phyloP scores from a whole-genome alignment of 768 basidiomycete genomes.

The Hortiboletus flavorubellus region DNA sequence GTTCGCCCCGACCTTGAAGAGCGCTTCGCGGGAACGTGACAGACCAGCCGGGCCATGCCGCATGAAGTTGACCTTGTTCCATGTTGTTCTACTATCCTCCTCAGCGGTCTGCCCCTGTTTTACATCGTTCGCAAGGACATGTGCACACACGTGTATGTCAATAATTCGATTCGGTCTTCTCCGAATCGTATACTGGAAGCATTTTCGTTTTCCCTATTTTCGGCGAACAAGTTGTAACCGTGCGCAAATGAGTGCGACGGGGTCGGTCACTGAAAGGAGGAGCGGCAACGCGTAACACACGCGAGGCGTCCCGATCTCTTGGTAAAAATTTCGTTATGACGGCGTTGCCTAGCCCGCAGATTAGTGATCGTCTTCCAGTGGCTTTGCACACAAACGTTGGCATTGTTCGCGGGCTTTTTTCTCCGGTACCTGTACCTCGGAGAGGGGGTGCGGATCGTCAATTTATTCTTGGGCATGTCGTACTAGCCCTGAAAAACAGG shows the following conservation, averaged over 20 bases:
- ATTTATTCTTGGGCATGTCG: not conserved
- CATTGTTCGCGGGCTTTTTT: slow-evolving; percentile 9
- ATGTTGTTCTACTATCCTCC: not conserved
- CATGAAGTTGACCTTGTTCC: not conserved
- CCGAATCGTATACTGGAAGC: not conserved
- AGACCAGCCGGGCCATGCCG: not conserved
- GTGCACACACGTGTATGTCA: not conserved
- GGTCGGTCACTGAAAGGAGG: not conserved
- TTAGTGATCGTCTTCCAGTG: not conserved
- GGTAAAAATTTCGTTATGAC: not conserved
- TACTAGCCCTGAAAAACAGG: not conserved
- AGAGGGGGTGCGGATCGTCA: slow-evolving; percentile 21
- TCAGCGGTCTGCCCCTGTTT: not conserved
- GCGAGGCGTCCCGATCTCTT: not conserved
- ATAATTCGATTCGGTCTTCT: not conserved
- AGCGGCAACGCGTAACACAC: not conserved
- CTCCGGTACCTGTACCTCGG: too few species aligned
- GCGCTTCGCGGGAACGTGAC: not conserved
- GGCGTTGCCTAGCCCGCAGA: not conserved
- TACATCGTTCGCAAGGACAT: not conserved
- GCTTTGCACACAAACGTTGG: not conserved
- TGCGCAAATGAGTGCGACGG: not conserved
- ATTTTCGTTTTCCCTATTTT: not conserved
- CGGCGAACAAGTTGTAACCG: not conserved
- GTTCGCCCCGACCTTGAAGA: not conserved